Evolutionary conservation across 2,329 filamentous ascomycete species (phyloP), one percentile per base, ranked within the genome.

Genomic region (Geoglossum cookeanum): DNA sequence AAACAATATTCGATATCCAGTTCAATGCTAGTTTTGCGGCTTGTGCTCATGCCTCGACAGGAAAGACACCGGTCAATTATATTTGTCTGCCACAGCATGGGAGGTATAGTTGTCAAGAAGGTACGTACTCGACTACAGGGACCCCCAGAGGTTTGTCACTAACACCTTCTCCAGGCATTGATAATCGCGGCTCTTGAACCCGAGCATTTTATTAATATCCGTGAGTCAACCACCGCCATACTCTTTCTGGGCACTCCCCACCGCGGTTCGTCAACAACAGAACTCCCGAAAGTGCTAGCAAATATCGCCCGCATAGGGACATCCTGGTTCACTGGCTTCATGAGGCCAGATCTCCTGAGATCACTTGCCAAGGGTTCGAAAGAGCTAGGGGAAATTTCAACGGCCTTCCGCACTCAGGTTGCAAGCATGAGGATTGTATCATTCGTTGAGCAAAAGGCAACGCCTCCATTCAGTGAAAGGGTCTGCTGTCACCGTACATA

Each of bases 191-290:
- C 74, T 47, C 74, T 77, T 58, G 75, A 79, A 62, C 77, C 81
- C 42, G 78, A 85, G 59, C 76, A 83, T 57, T 74, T 80, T 39
- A 77, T 83, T 22, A 83, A 81, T 8, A 78, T 88, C 56, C 87
- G 78, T 62, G 76, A 87, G 9, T 87, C 83, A 0, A 89, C 85
- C 0, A 89, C 82, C 64, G 85, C 80, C 29, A 78, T 89, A 58
- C 74, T 88, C 39, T 90, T 90, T 66, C 74, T 90, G 35, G 85
- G 84, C 9, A 90, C 85, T 11, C 85, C 85, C 5, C 85, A 89
- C 66, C 79, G 76, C n/a, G 85, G 84, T 7, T 81, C 83, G 13
- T 44, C 39, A 44, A 44, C 39, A 15, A 44, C 39, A n/a, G 9
- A n/a, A 44, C 13, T 44, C 13, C 39, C 39, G 4, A 44, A 44